Base-by-base conservation (phyloP, 2,329 filamentous ascomycete genomes). In the Diaporthe ampelina region DNA sequence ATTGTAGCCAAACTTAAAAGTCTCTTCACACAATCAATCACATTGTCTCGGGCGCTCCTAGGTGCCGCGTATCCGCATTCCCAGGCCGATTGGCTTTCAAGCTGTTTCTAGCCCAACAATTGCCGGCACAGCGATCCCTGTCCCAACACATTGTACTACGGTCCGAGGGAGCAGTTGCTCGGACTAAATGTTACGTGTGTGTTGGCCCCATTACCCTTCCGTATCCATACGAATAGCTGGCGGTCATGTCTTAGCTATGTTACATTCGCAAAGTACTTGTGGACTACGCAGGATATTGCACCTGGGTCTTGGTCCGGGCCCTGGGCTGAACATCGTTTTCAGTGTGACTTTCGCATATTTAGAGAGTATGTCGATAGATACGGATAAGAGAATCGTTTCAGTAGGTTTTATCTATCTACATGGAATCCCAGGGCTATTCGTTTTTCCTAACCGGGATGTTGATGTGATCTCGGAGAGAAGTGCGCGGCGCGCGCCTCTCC, bases 401-500 rank as follows among this genome's bases (percentile, higher is more conserved):
- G 4, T 54, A 4, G 1, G 45, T 8, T 48, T 19, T 48, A 48
- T 21, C 29, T 26, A 21, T 52, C 8, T 29, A 15, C 19, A 11
- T 15, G 19, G 9, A 67, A 21, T 9, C 45, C 24, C 29, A 11
- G 26, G 48, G 37, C 45, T 40, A 67, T 52, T 52, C 6, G 63
- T 52, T 67, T 9, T 52, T 11, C 21, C 24, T 21, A 15, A 40
- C 63, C 37, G 48, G 63, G 48, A 35, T 68, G 45, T n/a, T 35
- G 35, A n/a, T 48, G 45, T 19, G 8, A n/a, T 21, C 48, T 54
- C 63, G 63, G 63, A 68, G 63, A 68, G 63, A 68, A 68, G 63
- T 67, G 61, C 43, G 61, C 19, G n/a, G n/a, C 21, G 45, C 19
- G 45, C 45, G 19, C 45, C 19, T 21, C 45, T n/a, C 48, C 15